Evolutionary conservation across 768 basidiomycete genomes (phyloP).

Genomic region (Pleurotus pulmonarius): DNA sequence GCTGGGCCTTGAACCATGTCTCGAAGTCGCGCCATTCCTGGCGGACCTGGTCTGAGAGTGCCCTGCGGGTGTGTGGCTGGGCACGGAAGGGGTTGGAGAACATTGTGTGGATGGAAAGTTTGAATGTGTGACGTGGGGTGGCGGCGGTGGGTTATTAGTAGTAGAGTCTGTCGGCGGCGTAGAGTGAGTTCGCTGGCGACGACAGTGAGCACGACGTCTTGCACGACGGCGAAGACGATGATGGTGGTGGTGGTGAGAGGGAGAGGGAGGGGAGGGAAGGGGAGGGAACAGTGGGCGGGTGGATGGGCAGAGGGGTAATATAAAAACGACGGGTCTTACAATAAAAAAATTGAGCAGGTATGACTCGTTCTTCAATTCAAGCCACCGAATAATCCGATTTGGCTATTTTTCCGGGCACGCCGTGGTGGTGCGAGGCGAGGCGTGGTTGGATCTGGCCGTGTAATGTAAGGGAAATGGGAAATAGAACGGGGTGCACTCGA

Average conservation of each 20-base stretch:
- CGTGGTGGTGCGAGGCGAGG: neutral
- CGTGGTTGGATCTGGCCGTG: neutral
- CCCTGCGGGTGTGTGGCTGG: slow-evolving; percentile 4
- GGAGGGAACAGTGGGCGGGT: neutral
- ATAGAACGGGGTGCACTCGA: neutral
- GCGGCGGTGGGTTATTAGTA: too few species aligned
- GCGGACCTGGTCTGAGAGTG: slow-evolving; percentile 19
- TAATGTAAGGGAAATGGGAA: neutral
- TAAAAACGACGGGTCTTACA: slow-evolving; percentile 1
- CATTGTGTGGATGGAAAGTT: neutral
- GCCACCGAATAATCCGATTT: slow-evolving; percentile 9
- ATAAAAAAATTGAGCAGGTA: neutral
- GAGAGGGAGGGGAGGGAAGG: neutral
- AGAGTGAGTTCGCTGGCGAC: neutral
- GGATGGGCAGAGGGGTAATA: neutral
- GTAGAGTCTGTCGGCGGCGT: slow-evolving; percentile 1
- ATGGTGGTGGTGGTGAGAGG: neutral
- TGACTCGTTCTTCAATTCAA: slow-evolving; percentile 4
- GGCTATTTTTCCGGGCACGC: slow-evolving; percentile 1
- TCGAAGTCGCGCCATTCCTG: slow-evolving; percentile 33
- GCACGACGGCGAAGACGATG: neutral
- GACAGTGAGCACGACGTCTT: neutral
- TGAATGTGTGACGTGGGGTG: too few species aligned
- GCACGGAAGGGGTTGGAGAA: slow-evolving; percentile 16
- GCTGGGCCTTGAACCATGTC: slow-evolving; percentile 24